These are phyloP conservation scores for Eucalyptus rudis DNA, from an alignment of 345 rosid genomes.

Conservation along the genomic window DNA sequence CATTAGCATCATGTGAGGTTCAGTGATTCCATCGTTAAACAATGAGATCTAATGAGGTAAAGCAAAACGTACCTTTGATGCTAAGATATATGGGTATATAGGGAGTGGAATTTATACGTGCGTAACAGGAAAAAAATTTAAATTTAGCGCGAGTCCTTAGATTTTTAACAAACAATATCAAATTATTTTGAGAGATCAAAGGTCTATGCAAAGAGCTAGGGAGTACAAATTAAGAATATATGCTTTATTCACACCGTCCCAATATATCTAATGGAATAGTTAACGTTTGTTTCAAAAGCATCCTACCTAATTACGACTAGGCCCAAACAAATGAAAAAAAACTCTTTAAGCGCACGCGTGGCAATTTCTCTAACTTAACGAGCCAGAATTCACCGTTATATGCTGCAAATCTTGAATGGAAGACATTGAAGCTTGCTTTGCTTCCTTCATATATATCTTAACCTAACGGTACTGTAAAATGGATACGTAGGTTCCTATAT, in stretches of 20 bases:
- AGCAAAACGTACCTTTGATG: not conserved
- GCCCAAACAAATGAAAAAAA: not conserved
- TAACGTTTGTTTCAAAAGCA: not conserved
- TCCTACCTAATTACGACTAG: not conserved
- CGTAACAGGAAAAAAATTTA: fast-evolving
- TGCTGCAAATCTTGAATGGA: not conserved
- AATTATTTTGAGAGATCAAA: not conserved
- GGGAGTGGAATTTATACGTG: not conserved
- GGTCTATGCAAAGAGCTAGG: not conserved
- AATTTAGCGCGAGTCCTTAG: not conserved
- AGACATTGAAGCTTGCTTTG: not conserved
- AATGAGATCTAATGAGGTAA: not conserved
- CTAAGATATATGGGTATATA: fast-evolving
- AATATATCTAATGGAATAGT: not conserved
- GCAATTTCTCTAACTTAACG: not conserved
- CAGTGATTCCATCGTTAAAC: not conserved
- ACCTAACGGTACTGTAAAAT: not conserved
- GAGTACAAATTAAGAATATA: not conserved
- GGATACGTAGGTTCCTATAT: not conserved
- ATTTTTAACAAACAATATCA: not conserved
- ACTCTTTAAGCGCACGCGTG: not conserved
- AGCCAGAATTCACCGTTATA: not conserved
- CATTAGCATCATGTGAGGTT: not conserved
- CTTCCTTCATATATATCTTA: not conserved
- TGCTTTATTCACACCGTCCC: not conserved